A percentile compares a stretch with the other conserved stretches of the same genome.
phyloP scores from a whole-genome alignment of 257 asterid genomes.

The Anisodus tanguticus region DNA sequence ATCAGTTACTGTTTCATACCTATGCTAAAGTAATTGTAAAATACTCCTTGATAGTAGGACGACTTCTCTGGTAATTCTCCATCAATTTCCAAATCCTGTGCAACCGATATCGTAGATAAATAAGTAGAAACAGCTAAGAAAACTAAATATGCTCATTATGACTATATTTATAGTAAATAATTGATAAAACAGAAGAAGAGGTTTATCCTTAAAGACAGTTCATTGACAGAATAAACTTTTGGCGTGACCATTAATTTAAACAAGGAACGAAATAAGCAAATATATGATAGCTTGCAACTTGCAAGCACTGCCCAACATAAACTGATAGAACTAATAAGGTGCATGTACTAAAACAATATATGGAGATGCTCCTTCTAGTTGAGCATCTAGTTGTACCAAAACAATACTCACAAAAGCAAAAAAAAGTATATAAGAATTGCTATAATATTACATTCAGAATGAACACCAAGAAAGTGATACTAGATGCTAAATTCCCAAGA shows the following conservation, averaged over 20 bases:
- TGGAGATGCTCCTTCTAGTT: neutral
- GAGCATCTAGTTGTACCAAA: neutral
- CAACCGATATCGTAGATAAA: slow-evolving; percentile 29
- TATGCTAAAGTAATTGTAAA: slow-evolving; percentile 96
- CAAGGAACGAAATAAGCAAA: neutral
- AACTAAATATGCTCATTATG: neutral
- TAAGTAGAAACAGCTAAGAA: slow-evolving; percentile 13
- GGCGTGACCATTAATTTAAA: neutral
- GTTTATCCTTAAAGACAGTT: slow-evolving; percentile 9
- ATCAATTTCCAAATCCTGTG: slow-evolving; percentile 71
- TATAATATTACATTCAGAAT: slow-evolving; percentile 9
- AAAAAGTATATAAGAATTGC: neutral
- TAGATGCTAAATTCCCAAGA: neutral
- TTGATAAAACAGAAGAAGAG: neutral
- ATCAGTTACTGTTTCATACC: slow-evolving; percentile 49
- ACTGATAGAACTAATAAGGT: neutral
- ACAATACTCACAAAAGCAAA: slow-evolving; percentile 6
- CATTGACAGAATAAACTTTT: slow-evolving; percentile 1
- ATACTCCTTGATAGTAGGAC: slow-evolving; percentile 83
- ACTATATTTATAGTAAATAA: neutral
- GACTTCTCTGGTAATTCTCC: slow-evolving; percentile 70
- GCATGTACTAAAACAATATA: neutral
- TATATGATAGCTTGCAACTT: neutral
- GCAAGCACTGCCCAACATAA: neutral
- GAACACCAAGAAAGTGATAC: neutral